Evolutionary conservation across 176 grass and related monocot genomes (phyloP).

Genomic region (Avena insularis): DNA sequence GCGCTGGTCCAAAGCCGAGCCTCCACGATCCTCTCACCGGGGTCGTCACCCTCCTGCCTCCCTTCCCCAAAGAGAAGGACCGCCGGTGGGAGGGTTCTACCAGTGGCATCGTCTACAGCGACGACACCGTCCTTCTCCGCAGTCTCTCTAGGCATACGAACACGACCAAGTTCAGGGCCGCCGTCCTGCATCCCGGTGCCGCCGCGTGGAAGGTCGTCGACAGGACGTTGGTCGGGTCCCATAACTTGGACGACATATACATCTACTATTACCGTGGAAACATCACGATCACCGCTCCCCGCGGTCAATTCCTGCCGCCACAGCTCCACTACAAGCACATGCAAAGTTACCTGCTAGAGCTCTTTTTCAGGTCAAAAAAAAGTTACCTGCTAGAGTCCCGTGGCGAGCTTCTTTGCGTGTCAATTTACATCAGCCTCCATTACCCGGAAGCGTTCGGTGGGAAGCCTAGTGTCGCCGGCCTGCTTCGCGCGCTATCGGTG

Average conservation of each 20-base stretch:
- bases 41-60: neutral
- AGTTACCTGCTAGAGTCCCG: neutral
- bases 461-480: neutral
- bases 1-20: neutral
- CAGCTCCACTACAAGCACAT: no score
- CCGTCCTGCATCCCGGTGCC: neutral
- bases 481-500: neutral
- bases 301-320: no score
- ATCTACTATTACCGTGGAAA: no score
- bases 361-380: no score
- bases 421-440: neutral
- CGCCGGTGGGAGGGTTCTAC: neutral
- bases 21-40: neutral
- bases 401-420: constrained; percentile 9
- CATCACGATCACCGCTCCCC: no score
- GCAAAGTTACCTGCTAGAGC: neutral
- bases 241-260: no score
- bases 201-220: neutral
- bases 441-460: neutral
- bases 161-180: neutral
- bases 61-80: neutral
- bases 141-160: neutral
- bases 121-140: neutral
- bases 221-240: no score
- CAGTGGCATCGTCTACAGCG: neutral